Base-by-base conservation (phyloP, 805 yeast species). In the Candida vartiovaarae region DNA sequence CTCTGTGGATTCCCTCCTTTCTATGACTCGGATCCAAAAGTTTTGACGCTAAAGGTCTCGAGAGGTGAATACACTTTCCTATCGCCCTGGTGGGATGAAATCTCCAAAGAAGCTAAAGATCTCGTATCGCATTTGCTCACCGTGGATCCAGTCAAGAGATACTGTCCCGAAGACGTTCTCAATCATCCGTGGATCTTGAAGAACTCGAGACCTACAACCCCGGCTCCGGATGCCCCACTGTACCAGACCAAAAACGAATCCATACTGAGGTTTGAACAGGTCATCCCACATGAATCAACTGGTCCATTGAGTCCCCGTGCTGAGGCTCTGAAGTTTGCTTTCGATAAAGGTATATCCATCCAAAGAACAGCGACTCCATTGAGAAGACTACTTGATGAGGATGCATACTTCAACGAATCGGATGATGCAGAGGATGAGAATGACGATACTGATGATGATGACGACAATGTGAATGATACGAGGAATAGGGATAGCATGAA, bases 21-120 rank as follows among this genome's bases (percentile, higher is more conserved):
- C 56, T 82, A 79, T 58, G 91, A 86, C 53, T 74, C 70, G 40
- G 68, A 67, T 48, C 84, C 80, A 48, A 82, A 83, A 54, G 71
- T 79, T 3, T 66, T 85, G 38, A 80, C 89, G 4, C 71, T 72
- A 43, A 85, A 84, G 59, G 86, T 84, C 29, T 70, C 84, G 9
- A 70, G 70, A 38, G 95, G 93, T 32, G 81, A 84, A 44, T 85
- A 74, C 61, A 74, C 77, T n/a, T 85, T 84, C 59, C 66, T 85
- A 41, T 66, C 74, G 46, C 95, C 95, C 2, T 85, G 95, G 95
- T 85, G 93, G 87, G 93, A 84, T 62, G 95, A 85, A 59, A 82
- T 85, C 32, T 72, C 82, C 40, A 63, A 60, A 34, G 87, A 80
- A 32, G 90, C 89, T 28, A 85, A 84, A 56, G 74, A 74, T 53